Conservation (phyloP, 129 eudicot species). For the Pittosporum tobira region DNA sequence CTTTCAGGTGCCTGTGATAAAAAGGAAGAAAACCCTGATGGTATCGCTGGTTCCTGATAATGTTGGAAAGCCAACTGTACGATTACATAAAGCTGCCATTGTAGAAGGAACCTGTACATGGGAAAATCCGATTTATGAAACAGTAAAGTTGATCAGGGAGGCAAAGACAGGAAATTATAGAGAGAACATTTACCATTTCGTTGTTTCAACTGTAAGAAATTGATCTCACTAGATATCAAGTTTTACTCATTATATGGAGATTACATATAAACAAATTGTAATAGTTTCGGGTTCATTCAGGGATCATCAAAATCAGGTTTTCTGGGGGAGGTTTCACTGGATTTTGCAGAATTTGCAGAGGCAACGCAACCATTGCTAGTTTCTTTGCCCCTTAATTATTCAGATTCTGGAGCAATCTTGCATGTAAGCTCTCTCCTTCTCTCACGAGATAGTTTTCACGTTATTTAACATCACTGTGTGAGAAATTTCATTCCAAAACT, state of each 20-base stretch:
- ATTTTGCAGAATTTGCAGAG: slow-evolving; percentile 79
- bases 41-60: slow-evolving; percentile 75
- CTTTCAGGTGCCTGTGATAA: slow-evolving; percentile 73
- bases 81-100: slow-evolving; percentile 50
- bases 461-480: neutral
- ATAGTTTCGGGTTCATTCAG: slow-evolving; percentile 31
- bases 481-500: slow-evolving; percentile 8
- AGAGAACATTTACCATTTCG: slow-evolving; percentile 60
- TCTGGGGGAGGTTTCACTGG: slow-evolving; percentile 73
- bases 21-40: slow-evolving; percentile 65
- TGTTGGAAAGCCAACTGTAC: slow-evolving; percentile 74
- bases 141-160: slow-evolving; percentile 57
- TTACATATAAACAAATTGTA: neutral
- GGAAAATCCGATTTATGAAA: slow-evolving; percentile 76
- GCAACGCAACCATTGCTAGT: slow-evolving; percentile 46
- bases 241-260: neutral
- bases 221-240: neutral
- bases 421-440: slow-evolving; percentile 48
- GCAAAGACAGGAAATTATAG: slow-evolving; percentile 51
- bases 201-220: slow-evolving; percentile 63
- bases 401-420: slow-evolving; percentile 60
- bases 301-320: slow-evolving; percentile 79
- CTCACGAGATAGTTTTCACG: neutral
- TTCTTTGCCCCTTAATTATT: slow-evolving; percentile 58
- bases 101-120: slow-evolving; percentile 72